Conservation (phyloP, 2,329 filamentous ascomycete species). For the Aspergillus fructus region DNA sequence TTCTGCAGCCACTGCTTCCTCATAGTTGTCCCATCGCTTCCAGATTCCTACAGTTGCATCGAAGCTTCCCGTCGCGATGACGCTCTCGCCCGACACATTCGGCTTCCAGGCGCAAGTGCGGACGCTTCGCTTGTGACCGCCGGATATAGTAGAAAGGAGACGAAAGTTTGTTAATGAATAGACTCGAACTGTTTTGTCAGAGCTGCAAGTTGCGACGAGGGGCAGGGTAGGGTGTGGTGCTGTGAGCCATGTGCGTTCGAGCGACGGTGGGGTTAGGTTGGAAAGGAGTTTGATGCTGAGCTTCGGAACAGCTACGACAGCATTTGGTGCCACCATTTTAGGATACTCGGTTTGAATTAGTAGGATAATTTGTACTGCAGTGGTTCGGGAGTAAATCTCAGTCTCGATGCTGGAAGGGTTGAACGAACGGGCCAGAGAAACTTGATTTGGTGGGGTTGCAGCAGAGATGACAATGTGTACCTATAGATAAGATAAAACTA, state of each 20-base stretch:
- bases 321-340: constrained; percentile 2
- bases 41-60: constrained; percentile 87
- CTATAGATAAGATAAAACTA: background rate
- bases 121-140: constrained; percentile 89
- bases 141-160: constrained; percentile 74
- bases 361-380: background rate
- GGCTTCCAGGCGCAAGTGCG: constrained; percentile 87
- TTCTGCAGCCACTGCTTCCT: constrained; percentile 7
- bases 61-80: constrained; percentile 89
- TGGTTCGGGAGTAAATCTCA: background rate
- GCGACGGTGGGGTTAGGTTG: constrained; percentile 53
- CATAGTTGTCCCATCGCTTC: constrained; percentile 61
- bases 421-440: background rate
- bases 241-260: constrained; percentile 76
- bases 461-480: background rate
- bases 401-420: background rate
- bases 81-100: constrained; percentile 62
- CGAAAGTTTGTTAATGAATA: constrained; percentile 83
- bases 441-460: background rate
- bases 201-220: constrained; percentile 82
- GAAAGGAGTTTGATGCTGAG: constrained; percentile 4
- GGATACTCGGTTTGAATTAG: background rate
- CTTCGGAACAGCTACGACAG: background rate
- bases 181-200: constrained; percentile 81
- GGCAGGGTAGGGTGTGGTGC: constrained; percentile 83